Base-by-base conservation (phyloP, 2,329 filamentous ascomycete genomes). In the Pestalotiopsis sp. region DNA sequence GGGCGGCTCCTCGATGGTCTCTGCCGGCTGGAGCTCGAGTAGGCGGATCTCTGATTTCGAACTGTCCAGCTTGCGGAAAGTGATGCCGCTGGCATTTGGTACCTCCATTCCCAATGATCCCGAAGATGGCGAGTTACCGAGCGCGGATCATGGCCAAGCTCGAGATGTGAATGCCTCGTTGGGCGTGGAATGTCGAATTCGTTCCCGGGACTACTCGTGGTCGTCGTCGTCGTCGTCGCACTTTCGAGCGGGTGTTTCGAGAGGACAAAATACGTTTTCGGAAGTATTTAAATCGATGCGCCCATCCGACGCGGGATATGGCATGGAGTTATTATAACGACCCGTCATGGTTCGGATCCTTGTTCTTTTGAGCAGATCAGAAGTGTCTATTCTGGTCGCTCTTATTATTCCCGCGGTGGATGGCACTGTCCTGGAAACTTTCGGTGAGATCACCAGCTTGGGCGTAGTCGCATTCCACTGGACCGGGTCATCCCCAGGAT, bases 21-120 rank as follows among this genome's bases (percentile, higher is more conserved):
- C 39, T n/a, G 64, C 64, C 14, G 64, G 52, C 55, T 66, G 64
- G 14, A 66, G 52, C 25, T 66, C 52, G 52, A 66, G 64, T 11
- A 66, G 52, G 36, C 64, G 64, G 31, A 66, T 66, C 23, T 66
- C 52, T 11, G 52, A 45, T 49, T 60, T 66, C 9, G 31, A 39
- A 31, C 27, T n/a, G n/a, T 66, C 45, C n/a, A 66, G 52, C 36
- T 59, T 59, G 39, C 55, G 64, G 52, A 41, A 66, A 20, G 13
- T 41, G 27, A 60, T 25, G 55, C 45, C 64, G 55, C 55, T 45
- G 20, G 52, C 9, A 23, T 20, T 55, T 31, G 11, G 55, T 23
- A 31, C 41, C 25, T 66, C 64, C 64, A 66, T 60, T n/a, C 45
- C 38, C 64, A 27, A 25, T 25, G 11, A 52, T n/a, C n/a, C 62